Evolutionary conservation across 306 rosid species (phyloP).

Genomic region (Mimosa pudica): DNA sequence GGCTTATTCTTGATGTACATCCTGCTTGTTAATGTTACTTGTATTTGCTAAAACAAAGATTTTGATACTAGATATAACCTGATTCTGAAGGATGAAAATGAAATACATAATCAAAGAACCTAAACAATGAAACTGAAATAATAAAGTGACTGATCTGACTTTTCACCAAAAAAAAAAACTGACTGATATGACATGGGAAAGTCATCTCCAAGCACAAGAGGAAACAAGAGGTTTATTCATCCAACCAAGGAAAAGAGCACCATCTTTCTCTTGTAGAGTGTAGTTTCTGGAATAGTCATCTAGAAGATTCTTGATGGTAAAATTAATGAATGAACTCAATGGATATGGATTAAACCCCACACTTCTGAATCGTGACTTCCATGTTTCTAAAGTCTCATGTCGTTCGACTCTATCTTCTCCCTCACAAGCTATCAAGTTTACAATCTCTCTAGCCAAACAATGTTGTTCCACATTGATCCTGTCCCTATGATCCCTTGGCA

Average conservation of each 20-base stretch:
- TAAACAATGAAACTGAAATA: background rate
- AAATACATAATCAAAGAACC: conserved; percentile 23
- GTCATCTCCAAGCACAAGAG: conserved; percentile 85
- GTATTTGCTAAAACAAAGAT: conserved; percentile 4
- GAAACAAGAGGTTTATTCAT: conserved; percentile 57
- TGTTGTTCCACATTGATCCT: conserved; percentile 87
- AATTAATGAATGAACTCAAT: conserved; percentile 60
- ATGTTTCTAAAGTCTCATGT: conserved; percentile 64
- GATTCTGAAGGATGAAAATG: conserved; percentile 5
- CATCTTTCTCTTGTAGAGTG: conserved; percentile 80
- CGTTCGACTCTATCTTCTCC: conserved; percentile 93
- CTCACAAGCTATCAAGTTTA: conserved; percentile 89
- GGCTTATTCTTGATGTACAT: conserved; percentile 12
- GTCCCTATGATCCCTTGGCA: conserved; percentile 71
- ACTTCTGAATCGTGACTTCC: conserved; percentile 74
- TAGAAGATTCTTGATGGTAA: conserved; percentile 67
- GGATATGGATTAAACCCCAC: conserved; percentile 83
- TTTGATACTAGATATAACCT: conserved; percentile 11
- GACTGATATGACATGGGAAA: conserved; percentile 12
- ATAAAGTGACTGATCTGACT: conserved; percentile 22
- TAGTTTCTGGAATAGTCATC: conserved; percentile 67
- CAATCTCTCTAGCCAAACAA: conserved; percentile 85
- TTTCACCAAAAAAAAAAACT: background rate
- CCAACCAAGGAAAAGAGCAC: conserved; percentile 82
- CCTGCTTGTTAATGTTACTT: background rate